Evolutionary conservation across 805 yeast genomes (phyloP).

Genomic region (Isabelozyma gotoi): DNA sequence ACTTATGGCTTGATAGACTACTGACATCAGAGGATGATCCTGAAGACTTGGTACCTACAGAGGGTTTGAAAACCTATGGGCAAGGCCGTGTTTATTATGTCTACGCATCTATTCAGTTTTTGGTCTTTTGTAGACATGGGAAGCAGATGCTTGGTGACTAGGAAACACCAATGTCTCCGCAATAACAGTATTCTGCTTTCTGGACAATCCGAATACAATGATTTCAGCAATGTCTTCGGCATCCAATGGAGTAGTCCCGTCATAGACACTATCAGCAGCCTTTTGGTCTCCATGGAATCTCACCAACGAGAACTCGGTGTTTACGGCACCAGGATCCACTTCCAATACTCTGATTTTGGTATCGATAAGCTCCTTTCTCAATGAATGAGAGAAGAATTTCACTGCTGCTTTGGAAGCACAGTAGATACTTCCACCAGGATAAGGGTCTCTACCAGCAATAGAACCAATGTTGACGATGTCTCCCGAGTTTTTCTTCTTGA

Average conservation of each 20-base stretch:
- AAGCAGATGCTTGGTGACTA: slow-evolving; percentile 35
- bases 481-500: slow-evolving; percentile 34
- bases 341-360: slow-evolving; percentile 38
- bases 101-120: not conserved
- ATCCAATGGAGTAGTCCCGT: slow-evolving; percentile 32
- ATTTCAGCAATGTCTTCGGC: slow-evolving; percentile 40
- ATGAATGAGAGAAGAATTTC: slow-evolving; percentile 29
- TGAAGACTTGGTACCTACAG: not conserved
- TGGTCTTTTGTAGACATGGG: slow-evolving; percentile 18
- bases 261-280: slow-evolving; percentile 32
- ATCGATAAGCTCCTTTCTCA: slow-evolving; percentile 36
- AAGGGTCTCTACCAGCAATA: slow-evolving; percentile 38
- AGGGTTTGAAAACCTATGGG: slow-evolving; percentile 1
- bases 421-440: slow-evolving; percentile 39
- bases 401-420: slow-evolving; percentile 42
- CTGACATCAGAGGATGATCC: not conserved
- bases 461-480: slow-evolving; percentile 38
- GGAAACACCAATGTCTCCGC: slow-evolving; percentile 41
- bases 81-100: not conserved
- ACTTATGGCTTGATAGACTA: not conserved
- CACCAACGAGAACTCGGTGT: slow-evolving; percentile 38
- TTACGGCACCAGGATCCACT: slow-evolving; percentile 42
- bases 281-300: slow-evolving; percentile 32
- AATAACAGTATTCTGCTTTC: slow-evolving; percentile 35
- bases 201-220: slow-evolving; percentile 34